phyloP scores from a whole-genome alignment of 78 protist species.

The Polysphondylium violaceum region DNA sequence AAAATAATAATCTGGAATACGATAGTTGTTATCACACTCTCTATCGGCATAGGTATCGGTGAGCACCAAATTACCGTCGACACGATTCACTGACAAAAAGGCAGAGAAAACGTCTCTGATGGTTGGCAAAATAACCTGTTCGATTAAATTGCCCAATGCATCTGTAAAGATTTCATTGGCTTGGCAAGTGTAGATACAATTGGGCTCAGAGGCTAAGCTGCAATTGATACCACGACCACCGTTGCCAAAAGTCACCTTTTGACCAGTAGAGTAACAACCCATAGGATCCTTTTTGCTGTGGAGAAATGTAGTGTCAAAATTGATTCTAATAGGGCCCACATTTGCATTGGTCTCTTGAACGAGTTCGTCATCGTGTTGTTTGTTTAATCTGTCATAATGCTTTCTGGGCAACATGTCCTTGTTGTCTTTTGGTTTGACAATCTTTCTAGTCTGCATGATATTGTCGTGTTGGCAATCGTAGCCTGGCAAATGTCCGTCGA shows the following conservation, averaged over 20 bases:
- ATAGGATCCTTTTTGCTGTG: not conserved
- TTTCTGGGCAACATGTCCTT: not conserved
- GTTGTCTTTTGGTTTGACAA: not conserved
- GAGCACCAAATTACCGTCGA: not conserved
- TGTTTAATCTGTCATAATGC: too few relatives aligned
- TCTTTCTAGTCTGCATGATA: not conserved
- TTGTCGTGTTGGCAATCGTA: constrained; percentile 8
- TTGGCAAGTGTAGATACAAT: constrained; percentile 3
- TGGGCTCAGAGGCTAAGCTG: not conserved
- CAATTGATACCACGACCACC: too few relatives aligned
- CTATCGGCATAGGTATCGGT: not conserved
- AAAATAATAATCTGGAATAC: not conserved
- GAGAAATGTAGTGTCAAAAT: constrained; percentile 1
- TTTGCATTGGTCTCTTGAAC: not conserved
- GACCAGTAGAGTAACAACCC: constrained; percentile 28
- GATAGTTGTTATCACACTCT: not conserved
- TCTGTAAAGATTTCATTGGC: not conserved
- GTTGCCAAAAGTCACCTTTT: not conserved
- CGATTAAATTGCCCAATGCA: not conserved
- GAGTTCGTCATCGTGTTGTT: too few relatives aligned
- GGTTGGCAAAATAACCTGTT: not conserved
- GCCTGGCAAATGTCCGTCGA: not conserved
- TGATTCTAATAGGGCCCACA: not conserved
- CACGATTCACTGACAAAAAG: not conserved
- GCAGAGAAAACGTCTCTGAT: not conserved